phyloP scores from a whole-genome alignment of 2,329 filamentous ascomycete genomes.

The Colletotrichum graminicola region DNA sequence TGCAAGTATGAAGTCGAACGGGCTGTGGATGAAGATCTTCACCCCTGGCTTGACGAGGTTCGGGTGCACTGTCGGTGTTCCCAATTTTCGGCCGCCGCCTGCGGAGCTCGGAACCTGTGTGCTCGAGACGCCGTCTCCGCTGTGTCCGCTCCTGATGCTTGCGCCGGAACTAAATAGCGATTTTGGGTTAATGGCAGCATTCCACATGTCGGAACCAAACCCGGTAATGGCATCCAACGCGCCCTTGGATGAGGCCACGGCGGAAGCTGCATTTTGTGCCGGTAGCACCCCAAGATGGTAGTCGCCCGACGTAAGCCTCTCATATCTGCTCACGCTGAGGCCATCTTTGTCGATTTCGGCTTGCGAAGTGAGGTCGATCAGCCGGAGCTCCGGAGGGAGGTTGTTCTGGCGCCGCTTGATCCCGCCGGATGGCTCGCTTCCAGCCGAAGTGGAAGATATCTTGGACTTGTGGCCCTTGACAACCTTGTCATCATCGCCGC shows the following conservation, averaged over 20 bases:
- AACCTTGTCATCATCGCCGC: slow-evolving; percentile 48
- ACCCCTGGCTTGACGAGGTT: slow-evolving; percentile 67
- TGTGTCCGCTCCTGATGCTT: slow-evolving; percentile 75
- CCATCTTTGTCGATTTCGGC: slow-evolving; percentile 89
- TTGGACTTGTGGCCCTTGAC: slow-evolving; percentile 56
- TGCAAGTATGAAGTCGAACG: slow-evolving; percentile 94
- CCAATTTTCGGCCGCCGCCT: slow-evolving; percentile 49
- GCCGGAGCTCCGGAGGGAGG: slow-evolving; percentile 85
- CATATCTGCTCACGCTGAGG: slow-evolving; percentile 86
- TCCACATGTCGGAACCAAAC: slow-evolving; percentile 84
- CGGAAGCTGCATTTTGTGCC: slow-evolving; percentile 75
- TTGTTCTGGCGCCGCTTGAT: slow-evolving; percentile 81
- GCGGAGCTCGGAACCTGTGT: slow-evolving; percentile 57
- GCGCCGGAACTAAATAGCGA: slow-evolving; percentile 88
- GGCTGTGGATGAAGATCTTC: slow-evolving; percentile 94
- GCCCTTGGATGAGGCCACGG: slow-evolving; percentile 74
- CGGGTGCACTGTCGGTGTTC: slow-evolving; percentile 57
- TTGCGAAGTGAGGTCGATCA: slow-evolving; percentile 91
- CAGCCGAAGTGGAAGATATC: slow-evolving; percentile 60
- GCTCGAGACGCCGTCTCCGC: slow-evolving; percentile 70
- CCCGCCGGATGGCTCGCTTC: slow-evolving; percentile 73
- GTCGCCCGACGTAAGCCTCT: slow-evolving; percentile 86
- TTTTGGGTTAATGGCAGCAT: slow-evolving; percentile 88
- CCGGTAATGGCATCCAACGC: slow-evolving; percentile 82
- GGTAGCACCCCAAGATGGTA: slow-evolving; percentile 91